Evolutionary conservation across 2,329 filamentous ascomycete species (phyloP), one percentile per base, ranked within the genome.

Genomic region (Lachnellula hyalina): DNA sequence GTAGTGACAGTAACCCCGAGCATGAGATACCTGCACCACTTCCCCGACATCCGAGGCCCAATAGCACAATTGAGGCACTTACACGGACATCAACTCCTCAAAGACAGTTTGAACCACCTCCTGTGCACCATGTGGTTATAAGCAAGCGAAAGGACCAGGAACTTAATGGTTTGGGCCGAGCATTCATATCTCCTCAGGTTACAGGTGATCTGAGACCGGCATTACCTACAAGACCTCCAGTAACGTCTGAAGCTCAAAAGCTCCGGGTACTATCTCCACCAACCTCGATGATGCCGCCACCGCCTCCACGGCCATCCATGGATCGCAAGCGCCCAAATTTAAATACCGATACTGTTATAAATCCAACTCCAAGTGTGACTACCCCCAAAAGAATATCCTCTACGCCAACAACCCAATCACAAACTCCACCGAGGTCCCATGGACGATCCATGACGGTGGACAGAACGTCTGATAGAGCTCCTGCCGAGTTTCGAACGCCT

Each of bases 1-100:
- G 87, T 67, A 93, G 86, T 67, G 81, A 82, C 4, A 84, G 81
- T 53, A 86, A 79, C 52, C 68, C 75, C 0, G 75, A 79, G n/a
- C 73, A 74, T n/a, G 72, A 74, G 6, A 77, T 77, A 7, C 79
- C 80, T 1, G 73, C 71, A 53, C 74, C 80, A 45, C 79, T 74
- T 17, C 74, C 70, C 6, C 73, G 79, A 12, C 79, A 78, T 52
- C 72, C 75, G 46, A 79, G 79, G 32, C 81, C 80, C 34, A 71
- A 77, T 49, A 69, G 70, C 45, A 67, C 69, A 38, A 68, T 67
- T 21, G 60, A 59, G 49, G 36, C 71, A 50, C 59, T 61, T 51
- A 55, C 65, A 47, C 57, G 60, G 15, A 61, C 57, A 17, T 58
- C 61, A 34, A 56, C 60, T 14, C 49, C 51, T 57, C 54, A 63